A percentile compares a stretch with the other conserved stretches of the same genome.
Evolutionary conservation across 345 rosid species (phyloP).

Genomic region (Lepidium aucheri): DNA sequence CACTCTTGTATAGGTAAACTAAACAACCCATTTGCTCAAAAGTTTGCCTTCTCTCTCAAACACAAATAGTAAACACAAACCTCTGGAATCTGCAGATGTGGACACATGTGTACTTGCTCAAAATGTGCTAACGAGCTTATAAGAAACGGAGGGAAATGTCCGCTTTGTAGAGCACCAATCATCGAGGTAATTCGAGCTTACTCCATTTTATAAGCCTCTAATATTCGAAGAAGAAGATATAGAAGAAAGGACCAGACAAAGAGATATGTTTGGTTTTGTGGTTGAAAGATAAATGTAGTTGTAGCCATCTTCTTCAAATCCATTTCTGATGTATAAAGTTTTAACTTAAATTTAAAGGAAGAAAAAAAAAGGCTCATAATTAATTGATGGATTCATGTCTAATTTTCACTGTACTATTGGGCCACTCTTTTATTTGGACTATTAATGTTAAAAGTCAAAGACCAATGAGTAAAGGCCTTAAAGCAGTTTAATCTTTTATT

Average conservation of each 20-base stretch:
- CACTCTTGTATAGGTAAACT: constrained; percentile 83
- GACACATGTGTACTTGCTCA: constrained; percentile 98
- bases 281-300: constrained; percentile 7
- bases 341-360: neutral
- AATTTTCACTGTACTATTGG: neutral
- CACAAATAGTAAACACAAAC: neutral
- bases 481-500: neutral
- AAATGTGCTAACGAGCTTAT: constrained; percentile 90
- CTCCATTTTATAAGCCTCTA: constrained; percentile 60
- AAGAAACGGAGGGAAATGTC: constrained; percentile 90
- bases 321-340: constrained; percentile 13
- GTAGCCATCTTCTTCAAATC: constrained; percentile 11
- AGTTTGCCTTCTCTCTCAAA: neutral
- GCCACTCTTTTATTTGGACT: neutral
- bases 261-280: neutral
- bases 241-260: neutral
- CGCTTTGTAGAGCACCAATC: constrained; percentile 92
- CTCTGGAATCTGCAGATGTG: constrained; percentile 55
- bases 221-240: neutral
- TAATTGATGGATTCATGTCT: neutral
- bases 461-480: neutral
- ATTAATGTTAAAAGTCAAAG: neutral
- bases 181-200: constrained; percentile 93
- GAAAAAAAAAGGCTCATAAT: neutral
- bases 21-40: neutral